phyloP scores from a whole-genome alignment of 129 eudicot genomes.

The Scalesia atractyloides region DNA sequence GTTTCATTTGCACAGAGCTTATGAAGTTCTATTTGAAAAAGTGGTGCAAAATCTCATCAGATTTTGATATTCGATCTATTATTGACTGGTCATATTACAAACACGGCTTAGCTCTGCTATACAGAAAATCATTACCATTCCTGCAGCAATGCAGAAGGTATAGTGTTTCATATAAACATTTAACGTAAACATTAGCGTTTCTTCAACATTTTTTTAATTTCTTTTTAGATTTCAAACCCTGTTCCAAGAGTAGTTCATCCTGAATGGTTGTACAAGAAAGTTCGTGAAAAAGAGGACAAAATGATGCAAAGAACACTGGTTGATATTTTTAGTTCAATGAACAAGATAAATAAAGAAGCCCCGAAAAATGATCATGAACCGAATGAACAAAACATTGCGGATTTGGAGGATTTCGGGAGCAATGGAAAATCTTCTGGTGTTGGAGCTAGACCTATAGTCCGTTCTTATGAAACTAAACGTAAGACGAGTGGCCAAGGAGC shows the following conservation, averaged over 20 bases:
- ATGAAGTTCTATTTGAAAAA: slow-evolving; percentile 82
- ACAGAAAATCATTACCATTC: slow-evolving; percentile 66
- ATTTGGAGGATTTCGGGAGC: slow-evolving; percentile 83
- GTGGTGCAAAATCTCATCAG: slow-evolving; percentile 98
- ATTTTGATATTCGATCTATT: slow-evolving; percentile 83
- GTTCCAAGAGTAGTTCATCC: slow-evolving; percentile 99
- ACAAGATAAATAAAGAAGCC: slow-evolving; percentile 38
- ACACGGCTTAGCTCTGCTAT: slow-evolving; percentile 28
- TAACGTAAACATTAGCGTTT: slow-evolving; percentile 7
- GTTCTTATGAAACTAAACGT: slow-evolving; percentile 53
- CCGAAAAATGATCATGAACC: slow-evolving; percentile 28
- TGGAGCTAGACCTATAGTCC: slow-evolving; percentile 79
- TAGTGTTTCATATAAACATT: slow-evolving; percentile 11
- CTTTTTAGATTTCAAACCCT: slow-evolving; percentile 81
- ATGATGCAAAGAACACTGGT: slow-evolving; percentile 77
- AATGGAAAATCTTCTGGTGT: slow-evolving; percentile 39
- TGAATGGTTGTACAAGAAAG: slow-evolving; percentile 95
- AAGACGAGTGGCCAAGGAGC: slow-evolving; percentile 33
- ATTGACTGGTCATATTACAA: slow-evolving; percentile 99
- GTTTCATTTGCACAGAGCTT: slow-evolving; percentile 56
- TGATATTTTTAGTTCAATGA: slow-evolving; percentile 56
- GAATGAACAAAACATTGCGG: slow-evolving; percentile 51
- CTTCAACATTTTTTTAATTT: slow-evolving; percentile 10
- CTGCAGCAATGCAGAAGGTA: slow-evolving; percentile 99
- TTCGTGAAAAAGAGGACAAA: slow-evolving; percentile 95